phyloP scores from a whole-genome alignment of 2,329 filamentous ascomycete genomes.

The Parasarocladium wereldwijsianum region DNA sequence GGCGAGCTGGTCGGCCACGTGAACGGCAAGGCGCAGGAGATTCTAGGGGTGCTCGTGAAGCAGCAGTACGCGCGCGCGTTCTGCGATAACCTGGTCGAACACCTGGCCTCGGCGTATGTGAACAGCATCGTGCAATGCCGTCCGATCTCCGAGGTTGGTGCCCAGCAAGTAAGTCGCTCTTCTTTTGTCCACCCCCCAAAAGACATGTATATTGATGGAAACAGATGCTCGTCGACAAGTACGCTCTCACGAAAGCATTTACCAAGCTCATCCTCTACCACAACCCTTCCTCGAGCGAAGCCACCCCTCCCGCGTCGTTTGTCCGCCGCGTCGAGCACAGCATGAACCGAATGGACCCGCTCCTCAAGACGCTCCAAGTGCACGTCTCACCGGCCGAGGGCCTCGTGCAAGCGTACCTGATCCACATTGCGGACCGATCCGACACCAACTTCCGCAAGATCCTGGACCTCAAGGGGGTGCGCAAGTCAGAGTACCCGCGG shows the following conservation, averaged over 20 bases:
- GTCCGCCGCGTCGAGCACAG: slow-evolving; percentile 72
- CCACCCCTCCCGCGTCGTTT: slow-evolving; percentile 44
- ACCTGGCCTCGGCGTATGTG: slow-evolving; percentile 66
- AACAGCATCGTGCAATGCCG: slow-evolving; percentile 75
- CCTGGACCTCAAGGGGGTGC: slow-evolving; percentile 85
- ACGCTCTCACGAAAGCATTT: slow-evolving; percentile 70
- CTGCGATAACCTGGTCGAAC: slow-evolving; percentile 89
- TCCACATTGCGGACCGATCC: slow-evolving; percentile 87
- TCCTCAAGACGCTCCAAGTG: slow-evolving; percentile 94
- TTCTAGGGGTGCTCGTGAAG: slow-evolving; percentile 67
- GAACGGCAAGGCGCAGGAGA: slow-evolving; percentile 57
- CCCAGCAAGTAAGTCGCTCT: slow-evolving; percentile 56
- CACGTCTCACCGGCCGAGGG: slow-evolving; percentile 82
- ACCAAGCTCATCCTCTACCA: slow-evolving; percentile 53
- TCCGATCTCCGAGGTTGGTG: slow-evolving; percentile 84
- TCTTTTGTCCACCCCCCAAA: background rate
- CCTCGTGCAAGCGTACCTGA: slow-evolving; percentile 90
- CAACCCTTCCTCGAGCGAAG: slow-evolving; percentile 27
- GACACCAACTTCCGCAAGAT: slow-evolving; percentile 95
- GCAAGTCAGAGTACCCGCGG: slow-evolving; percentile 66
- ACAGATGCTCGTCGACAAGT: slow-evolving; percentile 90
- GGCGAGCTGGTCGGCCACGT: slow-evolving; percentile 63
- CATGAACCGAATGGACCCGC: slow-evolving; percentile 76
- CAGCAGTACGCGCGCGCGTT: slow-evolving; percentile 90
- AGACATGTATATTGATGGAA: background rate